These are phyloP conservation scores for Aspergillus sp. DNA, from an alignment of 2,329 filamentous ascomycete genomes.

Conservation along the genomic window DNA sequence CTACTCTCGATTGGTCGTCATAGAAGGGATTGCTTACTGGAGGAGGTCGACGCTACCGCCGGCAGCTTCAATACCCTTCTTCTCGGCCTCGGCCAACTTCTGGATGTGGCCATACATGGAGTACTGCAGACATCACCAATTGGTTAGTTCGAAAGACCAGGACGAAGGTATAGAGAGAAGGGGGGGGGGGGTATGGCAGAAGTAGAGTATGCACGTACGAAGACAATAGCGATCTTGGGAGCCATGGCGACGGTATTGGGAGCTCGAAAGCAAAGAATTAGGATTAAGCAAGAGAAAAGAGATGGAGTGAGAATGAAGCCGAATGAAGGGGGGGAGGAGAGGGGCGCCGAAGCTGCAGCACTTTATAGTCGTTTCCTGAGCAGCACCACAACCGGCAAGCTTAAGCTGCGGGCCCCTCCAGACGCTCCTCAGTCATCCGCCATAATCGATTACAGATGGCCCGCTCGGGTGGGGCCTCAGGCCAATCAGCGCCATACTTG, in stretches of 20 bases:
- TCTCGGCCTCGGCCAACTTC: slow-evolving; percentile 82
- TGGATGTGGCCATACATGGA: slow-evolving; percentile 92
- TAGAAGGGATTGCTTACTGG: slow-evolving; percentile 59
- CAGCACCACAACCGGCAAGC: neutral
- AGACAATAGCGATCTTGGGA: slow-evolving; percentile 89
- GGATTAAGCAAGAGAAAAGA: neutral
- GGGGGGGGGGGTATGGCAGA: neutral
- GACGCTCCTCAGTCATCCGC: neutral
- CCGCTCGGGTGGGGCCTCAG: neutral
- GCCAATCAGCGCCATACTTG: slow-evolving; percentile 6
- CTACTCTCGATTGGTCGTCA: neutral
- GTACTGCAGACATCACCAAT: slow-evolving; percentile 57
- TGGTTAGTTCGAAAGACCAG: slow-evolving; percentile 2
- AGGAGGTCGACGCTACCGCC: slow-evolving; percentile 79
- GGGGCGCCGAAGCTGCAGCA: neutral
- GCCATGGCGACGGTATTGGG: slow-evolving; percentile 63
- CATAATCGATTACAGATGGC: neutral
- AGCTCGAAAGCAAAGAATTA: slow-evolving; percentile 1
- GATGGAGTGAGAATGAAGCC: neutral
- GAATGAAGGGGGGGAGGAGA: neutral
- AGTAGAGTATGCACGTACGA: slow-evolving; percentile 56
- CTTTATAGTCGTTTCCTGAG: neutral
- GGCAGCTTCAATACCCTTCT: slow-evolving; percentile 82
- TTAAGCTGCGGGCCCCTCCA: neutral
- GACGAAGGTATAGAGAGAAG: neutral